Evolutionary conservation across 345 rosid genomes (phyloP).

Genomic region (Acer campestre): DNA sequence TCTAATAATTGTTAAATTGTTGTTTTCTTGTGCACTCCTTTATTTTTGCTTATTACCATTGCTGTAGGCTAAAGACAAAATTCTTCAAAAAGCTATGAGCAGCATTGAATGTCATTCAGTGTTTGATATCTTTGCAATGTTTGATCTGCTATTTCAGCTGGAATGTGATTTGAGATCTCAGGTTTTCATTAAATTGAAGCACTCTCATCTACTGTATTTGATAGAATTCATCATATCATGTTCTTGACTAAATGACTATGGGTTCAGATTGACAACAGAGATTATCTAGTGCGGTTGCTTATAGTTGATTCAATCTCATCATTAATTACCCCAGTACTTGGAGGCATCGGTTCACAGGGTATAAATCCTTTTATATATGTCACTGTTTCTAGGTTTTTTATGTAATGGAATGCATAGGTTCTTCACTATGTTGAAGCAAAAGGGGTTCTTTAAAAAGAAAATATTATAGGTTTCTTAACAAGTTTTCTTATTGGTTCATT

Average conservation of each 20-base stretch:
- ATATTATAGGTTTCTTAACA: not conserved
- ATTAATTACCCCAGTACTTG: constrained; percentile 73
- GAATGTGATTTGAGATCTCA: constrained; percentile 49
- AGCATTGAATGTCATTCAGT: constrained; percentile 59
- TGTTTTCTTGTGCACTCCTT: constrained; percentile 14
- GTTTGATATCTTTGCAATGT: constrained; percentile 70
- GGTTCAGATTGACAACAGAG: constrained; percentile 42
- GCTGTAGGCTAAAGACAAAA: constrained; percentile 26
- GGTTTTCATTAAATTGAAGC: constrained; percentile 42
- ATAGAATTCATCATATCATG: not conserved
- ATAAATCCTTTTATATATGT: constrained; percentile 25
- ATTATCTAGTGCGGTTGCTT: constrained; percentile 41
- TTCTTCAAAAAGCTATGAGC: constrained; percentile 55
- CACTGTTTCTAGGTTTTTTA: constrained; percentile 8
- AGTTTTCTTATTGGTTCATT: not conserved
- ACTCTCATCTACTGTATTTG: constrained; percentile 7
- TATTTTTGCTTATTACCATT: not conserved
- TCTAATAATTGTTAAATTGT: not conserved
- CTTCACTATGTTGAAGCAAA: not conserved
- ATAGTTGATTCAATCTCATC: constrained; percentile 83
- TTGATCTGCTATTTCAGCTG: constrained; percentile 59
- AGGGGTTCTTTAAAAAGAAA: not conserved
- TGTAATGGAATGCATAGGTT: not conserved
- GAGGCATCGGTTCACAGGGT: constrained; percentile 73
- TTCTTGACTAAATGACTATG: constrained; percentile 16